Percentiles rank a stretch among this genome's conserved stretches.
phyloP scores from a whole-genome alignment of 441 rosid species.

The Erysimum pusillum region DNA sequence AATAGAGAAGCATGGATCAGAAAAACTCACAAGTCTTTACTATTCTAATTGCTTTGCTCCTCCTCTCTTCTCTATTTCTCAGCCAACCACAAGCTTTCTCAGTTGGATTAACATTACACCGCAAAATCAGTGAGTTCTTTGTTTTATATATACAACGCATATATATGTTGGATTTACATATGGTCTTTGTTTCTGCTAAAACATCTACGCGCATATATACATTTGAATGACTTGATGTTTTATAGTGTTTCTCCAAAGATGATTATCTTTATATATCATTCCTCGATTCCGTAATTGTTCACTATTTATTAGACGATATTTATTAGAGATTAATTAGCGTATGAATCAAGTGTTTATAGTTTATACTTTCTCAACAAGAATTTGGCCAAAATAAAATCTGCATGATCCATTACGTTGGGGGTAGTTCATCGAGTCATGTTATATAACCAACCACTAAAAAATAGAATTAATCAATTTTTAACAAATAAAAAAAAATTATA shows the following conservation, averaged over 20 bases:
- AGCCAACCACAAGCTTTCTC: constrained; percentile 31
- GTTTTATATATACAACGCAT: too few species aligned
- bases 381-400: neutral
- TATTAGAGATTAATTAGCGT: neutral
- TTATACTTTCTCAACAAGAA: neutral
- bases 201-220: too few species aligned
- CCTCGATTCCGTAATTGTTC: neutral
- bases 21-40: constrained; percentile 9
- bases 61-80: constrained; percentile 9
- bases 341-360: neutral
- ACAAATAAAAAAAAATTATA: neutral
- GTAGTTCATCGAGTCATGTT: neutral
- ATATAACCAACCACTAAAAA: neutral
- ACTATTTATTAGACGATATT: neutral
- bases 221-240: neutral
- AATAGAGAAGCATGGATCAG: constrained; percentile 4
- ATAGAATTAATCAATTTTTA: neutral
- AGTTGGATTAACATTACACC: constrained; percentile 10
- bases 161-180: neutral
- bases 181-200: neutral
- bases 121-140: constrained; percentile 28
- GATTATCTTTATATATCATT: neutral
- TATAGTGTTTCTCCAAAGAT: neutral
- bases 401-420: neutral
- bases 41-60: constrained; percentile 10